Evolutionary conservation across 148 eudicot genomes (phyloP), one percentile per base, ranked within the genome.

Genomic region (Amaranthus palmeri): DNA sequence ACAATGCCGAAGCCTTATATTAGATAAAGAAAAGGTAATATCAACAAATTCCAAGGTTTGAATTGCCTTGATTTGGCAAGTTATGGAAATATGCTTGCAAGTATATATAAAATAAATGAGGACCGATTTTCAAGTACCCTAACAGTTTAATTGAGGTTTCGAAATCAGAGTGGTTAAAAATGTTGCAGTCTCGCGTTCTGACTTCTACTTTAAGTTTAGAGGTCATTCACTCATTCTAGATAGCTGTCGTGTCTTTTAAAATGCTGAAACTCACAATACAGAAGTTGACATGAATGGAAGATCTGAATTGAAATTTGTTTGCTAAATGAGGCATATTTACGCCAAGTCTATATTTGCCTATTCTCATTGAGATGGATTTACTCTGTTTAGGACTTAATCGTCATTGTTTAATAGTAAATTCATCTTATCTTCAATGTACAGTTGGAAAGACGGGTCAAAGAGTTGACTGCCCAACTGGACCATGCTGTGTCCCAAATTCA

Each of bases 401-500:
- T 25, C 36, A 25, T 25, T 54, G 7, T 45, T 70, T 25, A 42
- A 14, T 65, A 59, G 13, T 62, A 51, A 11, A 74, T 66, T 7
- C 61, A 42, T 61, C 40, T n/a, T 65, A 45, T 69, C 40, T 49
- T 73, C 52, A 43, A 69, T 18, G n/a, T 79, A 73, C 69, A 95
- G 98, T 79, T 95, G 71, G 93, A 91, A 84, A 85, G 85, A 71
- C 86, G 88, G 68, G 73, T 91, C 43, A 81, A 81, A 61, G 96
- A 91, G 74, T 79, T 95, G 61, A 86, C 88, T 69, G 66, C 73
- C 85, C 92, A 88, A 74, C 83, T 89, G 78, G 88, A 95, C 68
- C 82, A 85, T 53, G 96, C 96, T 73, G 81, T 83, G 70, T 81
- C 96, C 63, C 90, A 87, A 84, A 76, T 91, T 82, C 89, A 85